Evolutionary conservation across 2,329 filamentous ascomycete species (phyloP).

Genomic region (Orbilia brochopaga): DNA sequence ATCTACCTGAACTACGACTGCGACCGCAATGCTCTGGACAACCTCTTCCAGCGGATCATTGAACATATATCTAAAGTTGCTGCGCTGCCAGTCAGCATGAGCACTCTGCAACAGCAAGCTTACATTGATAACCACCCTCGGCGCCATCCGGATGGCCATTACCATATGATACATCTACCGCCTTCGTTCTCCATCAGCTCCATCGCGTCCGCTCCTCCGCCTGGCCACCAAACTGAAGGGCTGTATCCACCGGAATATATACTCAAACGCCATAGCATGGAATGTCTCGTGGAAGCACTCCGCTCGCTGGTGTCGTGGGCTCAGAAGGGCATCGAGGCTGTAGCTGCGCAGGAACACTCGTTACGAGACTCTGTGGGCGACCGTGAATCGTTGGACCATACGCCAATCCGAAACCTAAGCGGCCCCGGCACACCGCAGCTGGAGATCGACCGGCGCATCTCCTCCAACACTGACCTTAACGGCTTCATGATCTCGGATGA

Average conservation of each 20-base stretch:
- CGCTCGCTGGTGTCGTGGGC: slow-evolving; percentile 94
- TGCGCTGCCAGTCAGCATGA: slow-evolving; percentile 76
- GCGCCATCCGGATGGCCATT: slow-evolving; percentile 81
- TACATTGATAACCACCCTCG: slow-evolving; percentile 72
- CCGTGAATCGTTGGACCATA: slow-evolving; percentile 77
- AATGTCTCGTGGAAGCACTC: slow-evolving; percentile 85
- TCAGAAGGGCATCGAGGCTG: slow-evolving; percentile 57
- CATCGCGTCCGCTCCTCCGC: slow-evolving; percentile 65
- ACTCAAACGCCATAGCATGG: slow-evolving; percentile 86
- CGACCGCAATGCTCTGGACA: slow-evolving; percentile 87
- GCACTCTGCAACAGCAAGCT: slow-evolving; percentile 77
- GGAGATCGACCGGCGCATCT: slow-evolving; percentile 52
- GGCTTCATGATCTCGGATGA: slow-evolving; percentile 73
- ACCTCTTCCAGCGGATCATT: slow-evolving; percentile 92
- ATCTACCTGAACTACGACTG: slow-evolving; percentile 98
- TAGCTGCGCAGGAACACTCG: slow-evolving; percentile 59
- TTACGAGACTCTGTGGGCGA: slow-evolving; percentile 61
- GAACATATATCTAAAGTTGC: slow-evolving; percentile 91
- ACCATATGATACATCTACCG: slow-evolving; percentile 74
- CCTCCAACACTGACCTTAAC: slow-evolving; percentile 49
- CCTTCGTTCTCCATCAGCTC: slow-evolving; percentile 82
- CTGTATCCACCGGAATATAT: slow-evolving; percentile 87
- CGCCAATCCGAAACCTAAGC: slow-evolving; percentile 61
- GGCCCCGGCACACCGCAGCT: slow-evolving; percentile 69
- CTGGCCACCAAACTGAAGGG: slow-evolving; percentile 64